A percentile compares a stretch with the other conserved stretches of the same genome.
phyloP scores from a whole-genome alignment of 2,329 filamentous ascomycete species.

The Aspergillus fijiensis region DNA sequence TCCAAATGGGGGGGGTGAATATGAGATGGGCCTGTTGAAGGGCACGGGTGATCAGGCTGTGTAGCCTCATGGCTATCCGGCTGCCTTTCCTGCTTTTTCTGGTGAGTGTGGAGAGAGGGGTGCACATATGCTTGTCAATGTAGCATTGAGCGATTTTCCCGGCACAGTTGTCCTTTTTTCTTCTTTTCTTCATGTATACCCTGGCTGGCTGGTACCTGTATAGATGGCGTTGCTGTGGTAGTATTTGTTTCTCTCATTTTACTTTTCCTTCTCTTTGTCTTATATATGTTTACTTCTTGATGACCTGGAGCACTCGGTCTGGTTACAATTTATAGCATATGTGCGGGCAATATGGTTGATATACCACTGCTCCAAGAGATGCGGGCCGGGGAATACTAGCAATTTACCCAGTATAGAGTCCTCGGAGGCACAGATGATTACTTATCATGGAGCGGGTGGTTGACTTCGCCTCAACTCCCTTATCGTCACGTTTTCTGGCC shows the following conservation, averaged over 20 bases:
- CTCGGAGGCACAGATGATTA: background rate
- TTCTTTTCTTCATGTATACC: slow-evolving; percentile 29
- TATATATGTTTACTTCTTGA: slow-evolving; percentile 4
- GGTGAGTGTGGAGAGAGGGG: slow-evolving; percentile 5
- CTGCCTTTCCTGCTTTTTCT: slow-evolving; percentile 5
- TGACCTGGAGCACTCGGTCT: slow-evolving; percentile 1
- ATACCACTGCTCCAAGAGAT: background rate
- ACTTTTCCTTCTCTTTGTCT: background rate
- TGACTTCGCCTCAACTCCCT: background rate
- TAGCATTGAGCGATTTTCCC: slow-evolving; percentile 1
- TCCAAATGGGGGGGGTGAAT: slow-evolving; percentile 26
- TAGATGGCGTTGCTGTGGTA: slow-evolving; percentile 31
- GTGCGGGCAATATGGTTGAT: background rate
- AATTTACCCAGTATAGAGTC: background rate
- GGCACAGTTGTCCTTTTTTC: slow-evolving; percentile 10
- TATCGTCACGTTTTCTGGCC: background rate
- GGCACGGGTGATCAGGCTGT: slow-evolving; percentile 26
- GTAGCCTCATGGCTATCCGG: slow-evolving; percentile 17
- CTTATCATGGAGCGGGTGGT: background rate
- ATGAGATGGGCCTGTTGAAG: slow-evolving; percentile 39
- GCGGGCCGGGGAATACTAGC: background rate
- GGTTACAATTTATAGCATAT: background rate
- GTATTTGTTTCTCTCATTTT: background rate
- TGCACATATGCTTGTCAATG: background rate
- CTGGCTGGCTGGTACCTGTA: slow-evolving; percentile 31